Conservation (phyloP, 116 monocot genomes). For the Dioscorea cayenensis region DNA sequence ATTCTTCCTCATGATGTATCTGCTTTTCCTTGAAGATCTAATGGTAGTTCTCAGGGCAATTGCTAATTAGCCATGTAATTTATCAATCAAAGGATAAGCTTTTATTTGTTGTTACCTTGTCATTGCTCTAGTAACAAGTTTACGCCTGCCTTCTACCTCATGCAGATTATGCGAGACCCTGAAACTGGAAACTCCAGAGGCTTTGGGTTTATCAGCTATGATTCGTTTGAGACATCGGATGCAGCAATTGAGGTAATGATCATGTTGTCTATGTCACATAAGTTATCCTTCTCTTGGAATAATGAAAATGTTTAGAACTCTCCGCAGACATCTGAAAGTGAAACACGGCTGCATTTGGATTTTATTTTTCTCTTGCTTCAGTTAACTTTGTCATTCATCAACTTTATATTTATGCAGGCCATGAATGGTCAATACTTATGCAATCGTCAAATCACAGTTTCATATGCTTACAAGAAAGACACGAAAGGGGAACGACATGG, state of each 20-base stretch:
- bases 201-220: constrained; percentile 97
- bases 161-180: constrained; percentile 94
- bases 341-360: too few species aligned
- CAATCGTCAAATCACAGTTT: constrained; percentile 86
- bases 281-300: neutral
- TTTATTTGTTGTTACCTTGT: too few species aligned
- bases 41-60: too few species aligned
- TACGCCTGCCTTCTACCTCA: neutral
- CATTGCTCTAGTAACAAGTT: neutral
- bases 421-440: constrained; percentile 98
- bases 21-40: too few species aligned
- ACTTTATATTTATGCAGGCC: constrained; percentile 39
- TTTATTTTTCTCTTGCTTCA: neutral
- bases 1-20: too few species aligned
- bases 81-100: too few species aligned
- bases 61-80: too few species aligned
- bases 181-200: constrained; percentile 95
- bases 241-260: constrained; percentile 79
- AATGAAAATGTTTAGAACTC: neutral
- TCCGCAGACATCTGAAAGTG: neutral
- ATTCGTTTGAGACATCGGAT: constrained; percentile 95
- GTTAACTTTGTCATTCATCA: neutral
- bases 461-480: constrained; percentile 97
- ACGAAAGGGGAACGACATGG: constrained; percentile 98
- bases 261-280: neutral